These are phyloP conservation scores for Leccinum broughii DNA, from an alignment of 768 basidiomycete species.

Conservation along the genomic window DNA sequence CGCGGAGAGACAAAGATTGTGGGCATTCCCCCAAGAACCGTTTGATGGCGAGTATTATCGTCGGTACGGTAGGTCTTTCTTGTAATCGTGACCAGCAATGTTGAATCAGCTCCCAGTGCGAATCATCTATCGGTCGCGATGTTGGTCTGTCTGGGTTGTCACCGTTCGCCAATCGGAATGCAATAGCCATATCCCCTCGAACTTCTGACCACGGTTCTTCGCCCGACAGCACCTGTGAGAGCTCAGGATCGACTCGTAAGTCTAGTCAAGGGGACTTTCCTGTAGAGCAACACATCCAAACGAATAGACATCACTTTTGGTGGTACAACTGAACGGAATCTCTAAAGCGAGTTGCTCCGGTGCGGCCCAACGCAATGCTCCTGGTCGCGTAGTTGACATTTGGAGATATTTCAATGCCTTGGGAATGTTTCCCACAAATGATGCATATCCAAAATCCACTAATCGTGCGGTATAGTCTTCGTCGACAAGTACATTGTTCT, in stretches of 20 bases:
- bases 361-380: too few relatives aligned
- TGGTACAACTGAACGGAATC: too few relatives aligned
- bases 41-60: not conserved
- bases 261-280: not conserved
- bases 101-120: not conserved
- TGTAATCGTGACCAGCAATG: not conserved
- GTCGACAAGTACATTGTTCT: not conserved
- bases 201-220: not conserved
- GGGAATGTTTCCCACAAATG: too few relatives aligned
- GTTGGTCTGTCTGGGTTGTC: not conserved
- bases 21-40: not conserved
- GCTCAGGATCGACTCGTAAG: not conserved
- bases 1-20: rapidly evolving
- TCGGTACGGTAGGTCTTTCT: not conserved
- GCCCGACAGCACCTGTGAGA: not conserved
- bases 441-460: too few relatives aligned
- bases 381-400: too few relatives aligned
- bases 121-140: not conserved
- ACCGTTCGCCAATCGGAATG: not conserved
- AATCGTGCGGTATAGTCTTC: not conserved
- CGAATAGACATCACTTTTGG: not conserved
- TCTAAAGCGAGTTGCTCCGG: too few relatives aligned
- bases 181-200: not conserved
- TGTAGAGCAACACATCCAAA: not conserved
- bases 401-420: too few relatives aligned